Base-by-base conservation (phyloP, 1,139 yeast species). In the Yamadazyma triangularis region DNA sequence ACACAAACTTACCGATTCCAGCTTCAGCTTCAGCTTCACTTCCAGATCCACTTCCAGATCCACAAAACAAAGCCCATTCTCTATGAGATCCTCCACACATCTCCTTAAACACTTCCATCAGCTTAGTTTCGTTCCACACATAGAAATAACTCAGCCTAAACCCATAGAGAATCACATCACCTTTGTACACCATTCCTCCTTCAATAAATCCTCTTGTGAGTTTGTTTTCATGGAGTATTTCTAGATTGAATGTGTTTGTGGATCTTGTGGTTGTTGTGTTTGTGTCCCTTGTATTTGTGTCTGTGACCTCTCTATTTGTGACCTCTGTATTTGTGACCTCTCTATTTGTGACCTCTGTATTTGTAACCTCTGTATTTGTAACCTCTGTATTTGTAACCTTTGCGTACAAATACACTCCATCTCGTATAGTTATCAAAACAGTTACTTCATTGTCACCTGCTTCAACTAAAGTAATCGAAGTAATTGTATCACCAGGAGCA, bases 11-110 rank as follows among this genome's bases (percentile, higher is more conserved):
- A n/a, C n/a, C n/a, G 39, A 44, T 56, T 15, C 40, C 44, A 24
- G 38, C 29, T 1, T 26, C 29, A 2, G 12, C 15, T 2, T 25
- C 15, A 10, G 19, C 12, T 3, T 25, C 27, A 21, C 47, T 40
- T 10, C 51, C 43, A n/a, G n/a, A n/a, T n/a, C n/a, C n/a, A n/a
- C n/a, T n/a, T n/a, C n/a, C n/a, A n/a, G n/a, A n/a, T n/a, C n/a
- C n/a, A n/a, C n/a, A n/a, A 32, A 56, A 50, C 15, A 82, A 59
- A 26, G 68, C 65, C 96, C 96, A 91, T 38, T 77, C 74, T 41
- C 97, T 67, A 50, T 89, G 96, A 2, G 91, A 76, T 1, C 97
- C 97, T 14, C 97, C 97, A 54, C 97, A 91, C n/a, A 70, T 57
- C 40, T 79, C 86, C 38, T 76, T 74, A 33, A 74, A 64, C 4